phyloP scores from a whole-genome alignment of 805 yeast species.

The Ogataea paradorogensis region DNA sequence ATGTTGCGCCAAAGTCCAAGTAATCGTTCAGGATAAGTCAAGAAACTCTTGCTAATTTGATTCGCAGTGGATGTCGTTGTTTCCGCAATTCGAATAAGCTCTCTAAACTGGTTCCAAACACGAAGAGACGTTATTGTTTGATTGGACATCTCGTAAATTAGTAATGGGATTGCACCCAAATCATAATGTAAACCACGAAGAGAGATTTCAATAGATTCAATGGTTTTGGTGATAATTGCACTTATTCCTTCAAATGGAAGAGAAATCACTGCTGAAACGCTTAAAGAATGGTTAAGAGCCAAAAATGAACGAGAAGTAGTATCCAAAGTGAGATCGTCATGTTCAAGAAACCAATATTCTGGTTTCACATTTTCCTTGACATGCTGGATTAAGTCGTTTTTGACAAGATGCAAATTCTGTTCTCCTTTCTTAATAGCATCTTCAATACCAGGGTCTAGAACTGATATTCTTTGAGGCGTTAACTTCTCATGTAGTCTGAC shows the following conservation, averaged over 20 bases:
- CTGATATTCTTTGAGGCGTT: conserved; percentile 5
- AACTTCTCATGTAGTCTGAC: conserved; percentile 22
- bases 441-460: conserved; percentile 16
- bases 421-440: conserved; percentile 5
- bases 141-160: conserved; percentile 58
- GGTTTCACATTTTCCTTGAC: conserved; percentile 25
- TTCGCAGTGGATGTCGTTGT: conserved; percentile 17
- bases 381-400: conserved; percentile 19
- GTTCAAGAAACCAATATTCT: conserved; percentile 30
- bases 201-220: conserved; percentile 64
- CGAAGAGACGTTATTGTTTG: conserved; percentile 61
- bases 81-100: conserved; percentile 29
- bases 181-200: conserved; percentile 49
- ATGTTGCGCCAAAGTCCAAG: conserved; percentile 56
- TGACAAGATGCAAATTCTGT: conserved; percentile 16
- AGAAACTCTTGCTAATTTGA: conserved; percentile 18
- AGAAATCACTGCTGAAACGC: conserved; percentile 22
- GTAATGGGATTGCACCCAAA: conserved; percentile 30
- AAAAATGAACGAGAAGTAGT: conserved; percentile 21
- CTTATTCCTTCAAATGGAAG: conserved; percentile 33
- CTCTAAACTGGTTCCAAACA: conserved; percentile 36
- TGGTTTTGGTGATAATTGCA: conserved; percentile 46
- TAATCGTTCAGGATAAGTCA: conserved; percentile 29
- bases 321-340: conserved; percentile 17
- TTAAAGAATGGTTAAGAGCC: conserved; percentile 26